Conservation (phyloP, 2,329 filamentous ascomycete species). For the Penicillium frequentans region DNA sequence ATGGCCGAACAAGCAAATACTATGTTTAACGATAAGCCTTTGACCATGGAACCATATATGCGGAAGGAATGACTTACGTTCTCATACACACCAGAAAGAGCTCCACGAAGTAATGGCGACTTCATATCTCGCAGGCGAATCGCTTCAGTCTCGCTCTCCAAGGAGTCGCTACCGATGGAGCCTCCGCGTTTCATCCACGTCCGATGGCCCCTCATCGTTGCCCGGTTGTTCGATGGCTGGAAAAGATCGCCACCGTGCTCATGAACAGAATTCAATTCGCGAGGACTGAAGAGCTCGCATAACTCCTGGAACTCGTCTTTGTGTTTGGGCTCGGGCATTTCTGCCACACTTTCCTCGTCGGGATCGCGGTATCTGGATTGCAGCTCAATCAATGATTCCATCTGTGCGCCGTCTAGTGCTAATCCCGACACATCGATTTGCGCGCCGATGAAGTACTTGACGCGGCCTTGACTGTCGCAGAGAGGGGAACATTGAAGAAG, state of each 20-base stretch:
- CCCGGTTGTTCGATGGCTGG: slow-evolving; percentile 20
- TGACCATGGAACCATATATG: neutral
- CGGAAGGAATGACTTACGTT: slow-evolving; percentile 46
- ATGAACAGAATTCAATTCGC: slow-evolving; percentile 65
- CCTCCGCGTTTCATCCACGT: slow-evolving; percentile 16
- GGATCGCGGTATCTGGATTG: slow-evolving; percentile 32
- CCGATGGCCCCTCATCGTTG: slow-evolving; percentile 6
- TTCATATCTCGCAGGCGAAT: slow-evolving; percentile 43
- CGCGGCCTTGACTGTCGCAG: slow-evolving; percentile 64
- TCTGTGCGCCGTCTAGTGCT: slow-evolving; percentile 64
- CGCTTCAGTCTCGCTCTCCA: slow-evolving; percentile 24
- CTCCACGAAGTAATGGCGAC: slow-evolving; percentile 23
- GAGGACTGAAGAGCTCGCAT: slow-evolving; percentile 67
- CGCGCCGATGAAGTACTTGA: slow-evolving; percentile 70
- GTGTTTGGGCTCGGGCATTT: slow-evolving; percentile 27
- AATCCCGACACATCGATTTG: slow-evolving; percentile 71
- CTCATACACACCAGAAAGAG: slow-evolving; percentile 53
- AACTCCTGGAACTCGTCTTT: slow-evolving; percentile 67
- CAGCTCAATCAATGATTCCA: slow-evolving; percentile 61
- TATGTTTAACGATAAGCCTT: slow-evolving; percentile 10
- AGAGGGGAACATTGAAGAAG: slow-evolving; percentile 72
- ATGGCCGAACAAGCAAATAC: slow-evolving; percentile 54
- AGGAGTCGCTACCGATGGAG: neutral
- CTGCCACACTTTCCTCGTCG: slow-evolving; percentile 27
- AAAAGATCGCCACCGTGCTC: slow-evolving; percentile 58